Evolutionary conservation across 1,284 basidiomycete genomes (phyloP), one percentile per base, ranked within the genome.

Genomic region (Ganoderma lucidum): DNA sequence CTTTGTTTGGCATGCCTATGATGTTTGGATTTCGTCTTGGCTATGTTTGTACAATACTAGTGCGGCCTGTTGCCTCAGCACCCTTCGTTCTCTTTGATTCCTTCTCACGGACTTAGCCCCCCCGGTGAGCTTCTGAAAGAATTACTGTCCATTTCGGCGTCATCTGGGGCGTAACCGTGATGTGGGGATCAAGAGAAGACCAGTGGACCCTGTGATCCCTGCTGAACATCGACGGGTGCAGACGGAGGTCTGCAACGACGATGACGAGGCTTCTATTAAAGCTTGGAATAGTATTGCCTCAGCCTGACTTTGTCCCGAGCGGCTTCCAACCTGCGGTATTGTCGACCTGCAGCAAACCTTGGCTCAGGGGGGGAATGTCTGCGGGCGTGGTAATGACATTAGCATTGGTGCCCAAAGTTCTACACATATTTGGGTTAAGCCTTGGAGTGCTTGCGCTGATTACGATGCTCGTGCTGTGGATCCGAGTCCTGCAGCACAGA

Each of bases 181-280:
- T 23, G 15, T 19, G n/a, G 10, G 23, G n/a, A 17, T 51, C 48
- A n/a, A 23, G n/a, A n/a, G 17, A 28, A 28, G 8, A 28, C 9
- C 23, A 17, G 23, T 23, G 23, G 48, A 28, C 48, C 10, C 10
- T 51, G 48, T 51, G 48, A 28, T 51, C 17, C 23, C 9, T 2
- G 2, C 9, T 9, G 48, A 23, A n/a, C 6, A n/a, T 51, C 3
- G n/a, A 10, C 48, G 48, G 48, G n/a, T 51, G 23, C 3, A 28
- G n/a, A 51, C 17, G 42, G 42, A 6, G 1, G 15, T 28, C 48
- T 51, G 48, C n/a, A n/a, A 51, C 48, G 48, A 51, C n/a, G 48
- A 51, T n/a, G 48, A 51, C 6, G n/a, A 28, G n/a, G n/a, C 48
- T 51, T 51, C 48, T 51, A n/a, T 48, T 48, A 48, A 48, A 48